These are phyloP conservation scores for Dendrobium chrysotoxum DNA, from an alignment of 106 monocot species.

Conservation along the genomic window DNA sequence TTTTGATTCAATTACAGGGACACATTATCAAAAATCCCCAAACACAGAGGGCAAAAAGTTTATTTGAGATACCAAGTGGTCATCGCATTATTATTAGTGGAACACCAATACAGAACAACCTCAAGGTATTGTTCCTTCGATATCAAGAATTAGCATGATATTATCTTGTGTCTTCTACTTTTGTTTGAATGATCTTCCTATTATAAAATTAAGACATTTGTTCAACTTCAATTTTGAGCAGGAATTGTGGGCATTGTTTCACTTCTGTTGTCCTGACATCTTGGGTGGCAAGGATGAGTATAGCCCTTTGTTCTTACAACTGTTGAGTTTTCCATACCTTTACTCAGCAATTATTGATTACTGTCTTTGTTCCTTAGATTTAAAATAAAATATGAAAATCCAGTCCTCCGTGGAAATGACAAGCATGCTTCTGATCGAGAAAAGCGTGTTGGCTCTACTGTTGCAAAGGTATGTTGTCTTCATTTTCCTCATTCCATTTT, in stretches of 20 bases:
- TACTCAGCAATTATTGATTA: not conserved
- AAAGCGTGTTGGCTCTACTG: slow-evolving; percentile 79
- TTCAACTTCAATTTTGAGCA: slow-evolving; percentile 16
- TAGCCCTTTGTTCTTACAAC: not conserved
- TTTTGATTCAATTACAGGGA: slow-evolving; percentile 36
- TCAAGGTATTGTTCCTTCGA: slow-evolving; percentile 50
- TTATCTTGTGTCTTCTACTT: not conserved
- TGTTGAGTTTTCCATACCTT: not conserved
- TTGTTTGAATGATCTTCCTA: not conserved
- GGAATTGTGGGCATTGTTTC: slow-evolving; percentile 95
- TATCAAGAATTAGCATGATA: not conserved
- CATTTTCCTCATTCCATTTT: not conserved
- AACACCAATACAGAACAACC: slow-evolving; percentile 94
- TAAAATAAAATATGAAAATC: slow-evolving; percentile 70
- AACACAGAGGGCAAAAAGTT: slow-evolving; percentile 84
- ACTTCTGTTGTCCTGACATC: slow-evolving; percentile 85
- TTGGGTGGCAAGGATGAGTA: slow-evolving; percentile 94
- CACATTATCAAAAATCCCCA: slow-evolving; percentile 94
- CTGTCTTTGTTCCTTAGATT: slow-evolving; percentile 43
- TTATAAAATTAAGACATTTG: not conserved
- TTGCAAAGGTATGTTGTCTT: slow-evolving; percentile 66
- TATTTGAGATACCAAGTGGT: slow-evolving; percentile 71
- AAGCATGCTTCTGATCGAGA: slow-evolving; percentile 81
- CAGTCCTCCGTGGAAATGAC: slow-evolving; percentile 88
- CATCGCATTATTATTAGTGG: slow-evolving; percentile 97